A percentile compares a stretch with the other conserved stretches of the same genome.
Conservation (phyloP, 805 yeast genomes). For the Kodamaea kaohsiungensis region DNA sequence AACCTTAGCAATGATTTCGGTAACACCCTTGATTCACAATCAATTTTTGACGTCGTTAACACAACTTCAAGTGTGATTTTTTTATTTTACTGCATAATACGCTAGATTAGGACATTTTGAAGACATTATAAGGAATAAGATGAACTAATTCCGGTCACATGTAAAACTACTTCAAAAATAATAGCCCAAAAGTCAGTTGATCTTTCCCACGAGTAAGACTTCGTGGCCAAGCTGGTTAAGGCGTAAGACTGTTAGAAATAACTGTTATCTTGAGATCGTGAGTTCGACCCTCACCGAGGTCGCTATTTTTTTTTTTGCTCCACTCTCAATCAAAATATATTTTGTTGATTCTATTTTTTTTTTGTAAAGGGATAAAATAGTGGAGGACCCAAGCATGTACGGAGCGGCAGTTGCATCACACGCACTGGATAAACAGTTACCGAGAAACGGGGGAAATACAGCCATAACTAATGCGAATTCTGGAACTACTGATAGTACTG, state of each 20-base stretch:
- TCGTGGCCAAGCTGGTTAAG: constrained; percentile 34
- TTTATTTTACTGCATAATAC: too few relatives aligned
- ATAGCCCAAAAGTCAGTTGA: background rate
- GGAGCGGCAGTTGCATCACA: constrained; percentile 8
- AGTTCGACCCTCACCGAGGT: constrained; percentile 25
- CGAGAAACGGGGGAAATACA: constrained; percentile 1
- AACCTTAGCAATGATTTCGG: too few relatives aligned
- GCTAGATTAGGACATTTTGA: too few relatives aligned
- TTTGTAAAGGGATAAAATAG: background rate
- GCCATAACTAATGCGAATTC: background rate
- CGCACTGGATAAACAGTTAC: constrained; percentile 4
- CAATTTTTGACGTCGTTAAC: too few relatives aligned
- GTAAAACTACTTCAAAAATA: background rate
- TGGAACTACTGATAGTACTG: background rate
- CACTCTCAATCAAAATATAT: background rate
- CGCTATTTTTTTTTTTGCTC: background rate
- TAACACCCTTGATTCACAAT: too few relatives aligned
- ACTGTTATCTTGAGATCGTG: constrained; percentile 23
- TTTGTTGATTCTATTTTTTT: background rate
- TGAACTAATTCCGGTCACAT: too few relatives aligned
- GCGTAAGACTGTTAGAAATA: constrained; percentile 25
- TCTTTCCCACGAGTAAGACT: constrained; percentile 15
- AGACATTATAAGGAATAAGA: too few relatives aligned
- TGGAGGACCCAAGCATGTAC: constrained; percentile 2
- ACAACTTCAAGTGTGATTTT: too few relatives aligned